A percentile compares a stretch with the other conserved stretches of the same genome.
Conservation (phyloP, 192 early-diverging fungal species). For the Linderina pennispora region DNA sequence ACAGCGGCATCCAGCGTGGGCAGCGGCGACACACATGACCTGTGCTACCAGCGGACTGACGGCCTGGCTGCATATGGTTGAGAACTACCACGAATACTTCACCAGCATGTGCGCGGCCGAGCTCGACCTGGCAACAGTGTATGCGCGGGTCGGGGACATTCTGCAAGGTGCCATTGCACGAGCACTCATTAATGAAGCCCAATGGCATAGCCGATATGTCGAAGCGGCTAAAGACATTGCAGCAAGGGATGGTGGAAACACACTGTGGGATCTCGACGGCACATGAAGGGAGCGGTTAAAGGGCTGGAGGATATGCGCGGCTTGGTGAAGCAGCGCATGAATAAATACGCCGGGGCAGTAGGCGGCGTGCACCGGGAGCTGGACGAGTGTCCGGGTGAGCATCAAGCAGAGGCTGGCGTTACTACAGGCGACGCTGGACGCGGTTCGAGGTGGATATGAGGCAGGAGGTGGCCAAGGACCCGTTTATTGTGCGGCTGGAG, state of each 20-base stretch:
- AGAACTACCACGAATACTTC: slow-evolving; percentile 38
- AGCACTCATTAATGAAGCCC: slow-evolving; percentile 24
- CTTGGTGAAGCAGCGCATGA: slow-evolving; percentile 4
- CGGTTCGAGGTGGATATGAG: not conserved
- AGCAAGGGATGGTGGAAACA: slow-evolving; percentile 40
- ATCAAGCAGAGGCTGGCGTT: slow-evolving; percentile 9
- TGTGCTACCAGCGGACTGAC: slow-evolving; percentile 38
- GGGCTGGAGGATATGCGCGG: slow-evolving; percentile 10
- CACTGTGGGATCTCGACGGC: slow-evolving; percentile 35
- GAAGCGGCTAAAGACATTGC: slow-evolving; percentile 25
- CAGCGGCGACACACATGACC: slow-evolving; percentile 27
- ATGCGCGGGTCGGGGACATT: slow-evolving; percentile 42
- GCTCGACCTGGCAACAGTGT: slow-evolving; percentile 42
- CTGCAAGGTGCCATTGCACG: slow-evolving; percentile 27
- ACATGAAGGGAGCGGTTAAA: slow-evolving; percentile 13
- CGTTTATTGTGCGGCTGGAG: slow-evolving; percentile 41
- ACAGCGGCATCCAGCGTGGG: slow-evolving; percentile 22
- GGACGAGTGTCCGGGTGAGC: slow-evolving; percentile 10
- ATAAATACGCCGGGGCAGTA: slow-evolving; percentile 14
- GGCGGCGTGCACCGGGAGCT: slow-evolving; percentile 12
- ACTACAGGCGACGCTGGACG: slow-evolving; percentile 10
- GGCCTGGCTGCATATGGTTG: slow-evolving; percentile 28
- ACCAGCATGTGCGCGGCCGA: slow-evolving; percentile 44
- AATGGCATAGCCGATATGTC: slow-evolving; percentile 23
- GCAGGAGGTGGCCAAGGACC: slow-evolving; percentile 26